A percentile compares a stretch with the other conserved stretches of the same genome.
phyloP scores from a whole-genome alignment of 805 yeast species.

The Candida golubevii region DNA sequence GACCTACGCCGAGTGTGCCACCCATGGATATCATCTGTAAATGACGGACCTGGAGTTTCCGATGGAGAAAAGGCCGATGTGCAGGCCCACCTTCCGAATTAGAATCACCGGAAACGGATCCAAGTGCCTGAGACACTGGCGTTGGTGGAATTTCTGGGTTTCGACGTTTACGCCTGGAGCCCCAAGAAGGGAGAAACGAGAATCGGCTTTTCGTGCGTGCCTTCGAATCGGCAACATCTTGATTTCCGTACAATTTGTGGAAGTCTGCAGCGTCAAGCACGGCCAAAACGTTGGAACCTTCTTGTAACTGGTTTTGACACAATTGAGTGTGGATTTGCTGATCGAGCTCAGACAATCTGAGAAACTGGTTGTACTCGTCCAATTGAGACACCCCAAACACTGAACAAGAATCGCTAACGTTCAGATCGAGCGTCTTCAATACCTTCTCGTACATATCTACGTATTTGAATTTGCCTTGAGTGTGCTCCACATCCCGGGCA shows the following conservation, averaged over 20 bases:
- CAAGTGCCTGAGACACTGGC: not conserved
- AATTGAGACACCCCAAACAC: conserved; percentile 28
- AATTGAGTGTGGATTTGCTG: conserved; percentile 26
- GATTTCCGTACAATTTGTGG: conserved; percentile 5
- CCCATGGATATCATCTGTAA: conserved; percentile 76
- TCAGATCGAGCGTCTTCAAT: conserved; percentile 1
- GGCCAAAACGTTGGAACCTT: conserved; percentile 6
- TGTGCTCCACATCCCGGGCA: not conserved
- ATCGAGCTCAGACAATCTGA: conserved; percentile 32
- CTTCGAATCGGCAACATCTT: not conserved
- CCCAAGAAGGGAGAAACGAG: not conserved
- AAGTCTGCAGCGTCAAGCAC: conserved; percentile 11
- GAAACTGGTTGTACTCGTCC: conserved; percentile 33
- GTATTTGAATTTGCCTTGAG: conserved; percentile 7
- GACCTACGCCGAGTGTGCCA: conserved; percentile 76
- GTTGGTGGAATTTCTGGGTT: too few relatives aligned
- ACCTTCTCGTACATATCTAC: conserved; percentile 11
- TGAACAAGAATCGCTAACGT: conserved; percentile 13
- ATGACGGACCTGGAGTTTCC: conserved; percentile 62
- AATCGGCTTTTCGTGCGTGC: not conserved
- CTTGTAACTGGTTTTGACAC: conserved; percentile 1
- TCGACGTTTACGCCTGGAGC: not conserved
- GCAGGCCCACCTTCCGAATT: not conserved
- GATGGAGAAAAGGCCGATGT: conserved; percentile 34
- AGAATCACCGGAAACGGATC: not conserved